phyloP scores from a whole-genome alignment of 345 rosid genomes.

The Boechera divaricarpa region DNA sequence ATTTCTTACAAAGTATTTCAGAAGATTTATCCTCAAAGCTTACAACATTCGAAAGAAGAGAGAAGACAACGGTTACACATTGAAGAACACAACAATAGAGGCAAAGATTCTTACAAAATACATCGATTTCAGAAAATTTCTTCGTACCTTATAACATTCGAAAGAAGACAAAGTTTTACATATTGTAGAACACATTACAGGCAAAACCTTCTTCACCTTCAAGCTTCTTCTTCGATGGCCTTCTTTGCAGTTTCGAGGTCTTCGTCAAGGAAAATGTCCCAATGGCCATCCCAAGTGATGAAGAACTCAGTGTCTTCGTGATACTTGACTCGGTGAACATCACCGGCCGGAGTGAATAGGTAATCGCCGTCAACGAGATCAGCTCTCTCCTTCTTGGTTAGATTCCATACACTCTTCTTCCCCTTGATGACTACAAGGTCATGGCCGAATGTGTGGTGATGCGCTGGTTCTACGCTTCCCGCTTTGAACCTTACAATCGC shows the following conservation, averaged over 20 bases:
- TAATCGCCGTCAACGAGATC: constrained; percentile 78
- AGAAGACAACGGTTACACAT: neutral
- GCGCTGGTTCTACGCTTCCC: constrained; percentile 92
- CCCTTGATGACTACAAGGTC: constrained; percentile 76
- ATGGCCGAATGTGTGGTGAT: constrained; percentile 91
- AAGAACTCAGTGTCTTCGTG: constrained; percentile 88
- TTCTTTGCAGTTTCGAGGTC: constrained; percentile 68
- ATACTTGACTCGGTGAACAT: constrained; percentile 87
- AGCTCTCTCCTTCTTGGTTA: constrained; percentile 67
- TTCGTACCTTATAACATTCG: neutral
- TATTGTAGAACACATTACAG: neutral
- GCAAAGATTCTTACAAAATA: constrained; percentile 1
- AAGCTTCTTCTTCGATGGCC: constrained; percentile 46
- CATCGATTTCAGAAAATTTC: neutral
- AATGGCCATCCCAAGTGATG: constrained; percentile 90
- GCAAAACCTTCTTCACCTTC: neutral
- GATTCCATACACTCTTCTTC: constrained; percentile 82
- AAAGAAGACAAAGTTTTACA: neutral
- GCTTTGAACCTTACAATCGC: constrained; percentile 80
- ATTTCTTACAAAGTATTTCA: constrained; percentile 6
- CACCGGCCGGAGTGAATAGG: constrained; percentile 78
- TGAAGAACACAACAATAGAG: no score
- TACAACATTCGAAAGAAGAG: neutral
- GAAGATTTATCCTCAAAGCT: neutral
- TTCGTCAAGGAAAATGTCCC: constrained; percentile 89